A percentile compares a stretch with the other conserved stretches of the same genome.
Conservation (phyloP, 225 moss, liverwort and hornwort species). For the Pseudoscleropodium purum region DNA sequence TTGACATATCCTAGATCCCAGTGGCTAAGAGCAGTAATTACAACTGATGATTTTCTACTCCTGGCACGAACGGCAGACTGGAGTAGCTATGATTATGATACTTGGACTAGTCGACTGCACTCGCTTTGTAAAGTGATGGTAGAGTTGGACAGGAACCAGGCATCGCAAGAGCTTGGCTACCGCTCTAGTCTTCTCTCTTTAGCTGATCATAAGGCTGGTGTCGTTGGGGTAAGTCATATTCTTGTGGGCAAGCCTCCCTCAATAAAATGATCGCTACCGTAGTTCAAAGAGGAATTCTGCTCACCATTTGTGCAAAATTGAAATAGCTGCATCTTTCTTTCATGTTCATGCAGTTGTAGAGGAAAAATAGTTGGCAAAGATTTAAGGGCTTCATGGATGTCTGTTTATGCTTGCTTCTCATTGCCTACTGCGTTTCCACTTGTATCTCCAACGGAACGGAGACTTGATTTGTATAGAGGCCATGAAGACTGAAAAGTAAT, state of each 20-base stretch:
- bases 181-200: slow-evolving; percentile 44
- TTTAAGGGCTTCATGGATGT: neutral
- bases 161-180: slow-evolving; percentile 69
- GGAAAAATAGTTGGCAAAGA: neutral
- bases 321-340: neutral
- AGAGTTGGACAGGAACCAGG: slow-evolving; percentile 83
- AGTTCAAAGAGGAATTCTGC: neutral
- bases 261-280: neutral
- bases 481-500: neutral
- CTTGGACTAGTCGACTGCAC: slow-evolving; percentile 53
- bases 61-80: slow-evolving; percentile 84
- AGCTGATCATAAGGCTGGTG: slow-evolving; percentile 64
- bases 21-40: slow-evolving; percentile 54
- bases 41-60: slow-evolving; percentile 51
- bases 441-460: neutral
- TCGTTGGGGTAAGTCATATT: slow-evolving; percentile 75
- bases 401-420: neutral
- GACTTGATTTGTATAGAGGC: neutral
- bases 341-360: neutral
- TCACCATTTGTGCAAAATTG: neutral
- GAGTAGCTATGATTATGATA: slow-evolving; percentile 85
- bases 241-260: slow-evolving; percentile 59
- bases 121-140: slow-evolving; percentile 74
- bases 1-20: slow-evolving; percentile 71
- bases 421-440: neutral